Evolutionary conservation across 306 rosid genomes (phyloP).

Genomic region (Hippophae tibetana): DNA sequence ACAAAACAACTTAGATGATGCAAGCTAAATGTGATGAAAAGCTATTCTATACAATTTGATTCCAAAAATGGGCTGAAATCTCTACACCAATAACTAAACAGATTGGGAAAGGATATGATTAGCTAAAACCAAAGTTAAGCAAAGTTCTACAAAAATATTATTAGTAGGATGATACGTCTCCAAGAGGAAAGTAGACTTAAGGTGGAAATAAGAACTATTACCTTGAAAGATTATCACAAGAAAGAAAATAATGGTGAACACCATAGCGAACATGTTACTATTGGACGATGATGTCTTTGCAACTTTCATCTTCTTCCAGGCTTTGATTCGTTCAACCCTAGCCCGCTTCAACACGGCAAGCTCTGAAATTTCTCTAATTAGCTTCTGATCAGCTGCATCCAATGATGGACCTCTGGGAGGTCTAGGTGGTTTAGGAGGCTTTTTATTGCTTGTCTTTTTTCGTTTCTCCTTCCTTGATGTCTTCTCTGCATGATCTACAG

Average conservation of each 20-base stretch:
- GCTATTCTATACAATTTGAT: too few species aligned
- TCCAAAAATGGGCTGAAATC: too few species aligned
- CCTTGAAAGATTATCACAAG: conserved; percentile 76
- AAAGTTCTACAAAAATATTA: too few species aligned
- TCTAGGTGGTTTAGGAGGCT: conserved; percentile 83
- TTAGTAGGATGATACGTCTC: too few species aligned
- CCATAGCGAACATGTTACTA: conserved; percentile 52
- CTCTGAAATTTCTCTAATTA: conserved; percentile 67
- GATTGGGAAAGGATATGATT: too few species aligned
- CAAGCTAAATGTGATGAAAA: too few species aligned
- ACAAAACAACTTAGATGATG: too few species aligned
- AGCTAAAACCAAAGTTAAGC: too few species aligned
- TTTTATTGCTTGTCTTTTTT: conserved; percentile 58
- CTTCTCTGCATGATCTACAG: conserved; percentile 26
- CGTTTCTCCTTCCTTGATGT: conserved; percentile 48
- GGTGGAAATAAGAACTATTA: conserved; percentile 18
- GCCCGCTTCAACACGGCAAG: conserved; percentile 81
- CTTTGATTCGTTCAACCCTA: conserved; percentile 66
- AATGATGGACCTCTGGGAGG: conserved; percentile 76
- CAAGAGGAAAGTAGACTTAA: neutral
- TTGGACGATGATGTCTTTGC: conserved; percentile 40
- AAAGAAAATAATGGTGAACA: conserved; percentile 70
- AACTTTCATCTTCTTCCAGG: conserved; percentile 68
- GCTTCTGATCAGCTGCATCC: conserved; percentile 74
- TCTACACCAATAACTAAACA: too few species aligned